Conservation (phyloP, 305 asterid species). For the Fraxinus sp. region DNA sequence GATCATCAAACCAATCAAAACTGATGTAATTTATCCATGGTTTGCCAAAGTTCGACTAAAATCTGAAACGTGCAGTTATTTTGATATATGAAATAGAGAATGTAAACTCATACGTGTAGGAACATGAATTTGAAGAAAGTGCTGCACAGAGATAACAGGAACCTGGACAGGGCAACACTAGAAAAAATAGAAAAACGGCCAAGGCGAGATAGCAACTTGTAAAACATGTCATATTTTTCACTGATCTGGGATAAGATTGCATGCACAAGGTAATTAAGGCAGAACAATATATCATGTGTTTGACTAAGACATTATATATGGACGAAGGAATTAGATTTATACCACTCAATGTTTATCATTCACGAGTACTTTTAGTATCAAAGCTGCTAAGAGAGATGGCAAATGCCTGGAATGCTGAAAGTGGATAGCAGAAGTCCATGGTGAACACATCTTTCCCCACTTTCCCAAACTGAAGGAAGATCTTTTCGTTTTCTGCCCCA, state of each 20-base stretch:
- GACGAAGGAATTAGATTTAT: neutral
- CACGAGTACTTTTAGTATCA: slow-evolving; percentile 85
- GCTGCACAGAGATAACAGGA: too few species aligned
- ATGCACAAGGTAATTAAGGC: neutral
- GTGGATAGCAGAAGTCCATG: slow-evolving; percentile 79
- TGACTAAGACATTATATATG: neutral
- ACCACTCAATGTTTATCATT: slow-evolving; percentile 28
- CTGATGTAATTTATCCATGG: neutral
- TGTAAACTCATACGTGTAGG: neutral
- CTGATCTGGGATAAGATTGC: neutral
- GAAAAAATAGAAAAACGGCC: too few species aligned
- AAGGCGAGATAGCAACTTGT: neutral
- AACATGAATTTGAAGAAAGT: too few species aligned
- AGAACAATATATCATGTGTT: neutral
- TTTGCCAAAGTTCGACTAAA: neutral
- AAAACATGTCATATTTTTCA: neutral
- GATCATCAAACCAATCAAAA: neutral
- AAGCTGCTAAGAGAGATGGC: slow-evolving; percentile 93
- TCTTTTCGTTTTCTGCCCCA: slow-evolving; percentile 73
- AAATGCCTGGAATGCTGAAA: slow-evolving; percentile 89
- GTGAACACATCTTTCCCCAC: slow-evolving; percentile 91
- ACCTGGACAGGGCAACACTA: too few species aligned
- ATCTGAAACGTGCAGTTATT: neutral
- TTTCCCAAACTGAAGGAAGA: slow-evolving; percentile 84
- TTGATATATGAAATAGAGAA: neutral